phyloP scores from a whole-genome alignment of 176 grass and related monocot genomes.

The Echinochloa phyllopogon region DNA sequence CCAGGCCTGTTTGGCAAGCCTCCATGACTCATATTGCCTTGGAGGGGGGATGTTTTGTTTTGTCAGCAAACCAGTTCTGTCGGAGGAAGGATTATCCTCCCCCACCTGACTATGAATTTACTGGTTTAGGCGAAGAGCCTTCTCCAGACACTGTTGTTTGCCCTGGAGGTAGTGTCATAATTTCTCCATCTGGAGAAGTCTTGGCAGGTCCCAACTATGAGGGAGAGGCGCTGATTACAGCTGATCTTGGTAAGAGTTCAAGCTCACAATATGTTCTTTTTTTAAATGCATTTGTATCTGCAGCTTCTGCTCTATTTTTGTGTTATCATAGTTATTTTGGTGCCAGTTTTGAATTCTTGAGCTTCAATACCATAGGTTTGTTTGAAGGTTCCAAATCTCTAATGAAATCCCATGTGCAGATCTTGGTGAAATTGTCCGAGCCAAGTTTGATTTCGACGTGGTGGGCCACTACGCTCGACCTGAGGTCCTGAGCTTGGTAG shows the following conservation, averaged over 20 bases:
- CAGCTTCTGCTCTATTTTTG: neutral
- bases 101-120: constrained; percentile 70
- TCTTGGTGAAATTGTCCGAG: constrained; percentile 81
- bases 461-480: constrained; percentile 91
- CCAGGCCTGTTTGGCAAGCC: constrained; percentile 88
- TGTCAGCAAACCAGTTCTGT: constrained; percentile 94
- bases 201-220: constrained; percentile 91
- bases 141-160: constrained; percentile 82
- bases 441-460: constrained; percentile 95
- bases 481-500: constrained; percentile 79
- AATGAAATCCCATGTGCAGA: constrained; percentile 44
- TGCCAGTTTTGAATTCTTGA: neutral
- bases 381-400: too few relatives aligned
- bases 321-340: neutral
- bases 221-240: constrained; percentile 78
- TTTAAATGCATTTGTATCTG: neutral
- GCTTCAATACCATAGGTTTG: too few relatives aligned
- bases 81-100: constrained; percentile 87
- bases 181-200: constrained; percentile 82
- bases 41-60: constrained; percentile 90
- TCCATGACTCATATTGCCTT: constrained; percentile 89
- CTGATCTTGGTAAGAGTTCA: constrained; percentile 68
- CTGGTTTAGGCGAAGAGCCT: constrained; percentile 73
- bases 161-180: constrained; percentile 88
- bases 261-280: neutral